Percentiles rank a stretch among this genome's conserved stretches.
phyloP scores from a whole-genome alignment of 352 stramenopile genomes.

The Phytophthora foliorum region DNA sequence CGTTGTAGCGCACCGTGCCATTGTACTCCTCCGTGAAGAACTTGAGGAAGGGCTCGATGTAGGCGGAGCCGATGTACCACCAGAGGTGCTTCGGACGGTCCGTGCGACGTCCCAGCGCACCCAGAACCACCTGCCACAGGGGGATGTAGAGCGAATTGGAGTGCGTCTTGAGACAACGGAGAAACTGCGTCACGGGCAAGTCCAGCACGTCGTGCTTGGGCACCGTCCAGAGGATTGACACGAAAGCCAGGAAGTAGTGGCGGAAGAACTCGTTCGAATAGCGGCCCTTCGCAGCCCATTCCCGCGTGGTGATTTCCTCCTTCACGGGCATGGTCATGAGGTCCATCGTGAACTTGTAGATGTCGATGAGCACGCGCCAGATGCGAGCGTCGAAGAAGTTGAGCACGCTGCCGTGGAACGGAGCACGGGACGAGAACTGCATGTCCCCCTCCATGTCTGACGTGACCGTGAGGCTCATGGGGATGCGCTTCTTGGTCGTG shows the following conservation, averaged over 20 bases:
- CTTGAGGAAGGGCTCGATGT: slow-evolving; percentile 89
- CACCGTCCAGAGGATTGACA: slow-evolving; percentile 88
- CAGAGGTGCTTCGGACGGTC: slow-evolving; percentile 87
- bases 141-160: slow-evolving; percentile 90
- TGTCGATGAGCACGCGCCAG: slow-evolving; percentile 89
- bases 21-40: slow-evolving; percentile 87
- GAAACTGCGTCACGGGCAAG: slow-evolving; percentile 85
- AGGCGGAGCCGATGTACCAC: slow-evolving; percentile 88
- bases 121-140: slow-evolving; percentile 86
- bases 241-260: slow-evolving; percentile 91
- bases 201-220: slow-evolving; percentile 88
- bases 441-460: slow-evolving; percentile 84
- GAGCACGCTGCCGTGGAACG: slow-evolving; percentile 69
- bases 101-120: slow-evolving; percentile 73
- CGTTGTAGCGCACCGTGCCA: slow-evolving; percentile 83
- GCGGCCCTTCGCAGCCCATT: slow-evolving; percentile 71
- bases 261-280: slow-evolving; percentile 91
- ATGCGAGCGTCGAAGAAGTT: slow-evolving; percentile 83
- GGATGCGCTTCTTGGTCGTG: slow-evolving; percentile 88
- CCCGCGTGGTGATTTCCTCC: slow-evolving; percentile 74
- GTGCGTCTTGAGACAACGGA: slow-evolving; percentile 90
- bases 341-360: slow-evolving; percentile 90
- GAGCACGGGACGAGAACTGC: slow-evolving; percentile 87
- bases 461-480: slow-evolving; percentile 89
- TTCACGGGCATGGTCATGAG: slow-evolving; percentile 89